Base-by-base conservation (phyloP, 371 early-diverging fungal species). In the Syncephalis plumigaleata region DNA sequence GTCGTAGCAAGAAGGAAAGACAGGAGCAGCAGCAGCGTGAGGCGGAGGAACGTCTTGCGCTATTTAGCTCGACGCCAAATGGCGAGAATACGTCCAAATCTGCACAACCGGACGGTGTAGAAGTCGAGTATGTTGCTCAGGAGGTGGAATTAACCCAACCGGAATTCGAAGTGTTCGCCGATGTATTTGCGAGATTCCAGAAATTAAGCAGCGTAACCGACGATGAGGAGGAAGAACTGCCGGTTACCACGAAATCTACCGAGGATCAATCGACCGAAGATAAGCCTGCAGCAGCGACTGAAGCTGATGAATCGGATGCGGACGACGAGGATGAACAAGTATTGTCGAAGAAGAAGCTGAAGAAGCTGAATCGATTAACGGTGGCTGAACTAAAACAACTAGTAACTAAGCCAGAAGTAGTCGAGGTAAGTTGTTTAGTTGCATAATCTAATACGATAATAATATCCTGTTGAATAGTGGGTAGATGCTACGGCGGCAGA, bases 371-470 rank as follows among this genome's bases (percentile, higher is more conserved):
- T 42, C 69, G 93, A 43, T 70, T 87, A 54, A 71, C 81, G 3
- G 85, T 96, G 13, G 93, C 97, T 3, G 90, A 90, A 56, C 68
- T 97, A 52, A 93, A 96, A 51, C 87, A 94, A 52, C 52, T 77
- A 38, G 93, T 87, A 2, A 77, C 76, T 48, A 84, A 83, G 36
- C 96, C 98, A 0, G 98, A 94, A 57, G 87, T 87, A 7, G 96
- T 97, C 4, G 98, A 98, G 67, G 85, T 81, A 63, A 50, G 58
- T 51, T 23, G 17, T n/a, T n/a, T n/a, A 11, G 24, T 20, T 9
- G 8, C 9, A 21, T 44, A n/a, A 18, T 22, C n/a, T 8, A 8
- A 44, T 20, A 18, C 9, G 20, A 8, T 9, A 24, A 9, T 8
- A 31, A 39, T 40, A 21, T 3, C 8, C 13, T 24, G 18, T 24